phyloP scores from a whole-genome alignment of 768 basidiomycete genomes.

The Lactarius pseudohatsudake region DNA sequence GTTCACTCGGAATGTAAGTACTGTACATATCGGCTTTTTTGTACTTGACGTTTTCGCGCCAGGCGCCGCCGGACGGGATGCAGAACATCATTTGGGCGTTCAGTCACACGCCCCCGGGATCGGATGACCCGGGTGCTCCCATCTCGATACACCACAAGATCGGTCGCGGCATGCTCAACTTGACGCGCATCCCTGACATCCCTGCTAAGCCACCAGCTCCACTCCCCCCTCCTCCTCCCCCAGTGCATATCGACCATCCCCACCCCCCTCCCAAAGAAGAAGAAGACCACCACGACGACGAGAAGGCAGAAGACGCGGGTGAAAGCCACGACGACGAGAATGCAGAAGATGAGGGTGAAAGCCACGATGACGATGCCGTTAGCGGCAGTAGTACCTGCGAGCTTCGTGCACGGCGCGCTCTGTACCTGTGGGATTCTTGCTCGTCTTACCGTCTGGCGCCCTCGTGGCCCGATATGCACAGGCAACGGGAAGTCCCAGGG shows the following conservation, averaged over 20 bases:
- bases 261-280: background rate
- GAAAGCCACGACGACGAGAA: too few relatives aligned
- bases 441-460: conserved; percentile 58
- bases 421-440: conserved; percentile 51
- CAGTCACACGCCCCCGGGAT: conserved; percentile 46
- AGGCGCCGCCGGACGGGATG: conserved; percentile 46
- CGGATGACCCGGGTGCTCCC: conserved; percentile 42
- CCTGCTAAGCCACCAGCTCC: conserved; percentile 11
- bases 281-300: too few relatives aligned
- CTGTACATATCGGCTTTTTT: too few relatives aligned
- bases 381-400: conserved; percentile 31
- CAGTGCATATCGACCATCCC: background rate
- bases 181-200: conserved; percentile 40
- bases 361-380: too few relatives aligned
- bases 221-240: too few relatives aligned
- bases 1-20: too few relatives aligned
- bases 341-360: too few relatives aligned
- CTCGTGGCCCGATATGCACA: conserved; percentile 54
- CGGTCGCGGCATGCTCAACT: conserved; percentile 46
- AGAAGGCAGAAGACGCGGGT: too few relatives aligned
- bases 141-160: conserved; percentile 48
- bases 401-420: conserved; percentile 54
- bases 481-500: conserved; percentile 38
- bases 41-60: background rate
- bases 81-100: conserved; percentile 62